Percentiles rank a stretch among this genome's conserved stretches.
Evolutionary conservation across 441 rosid genomes (phyloP).

Genomic region (Adansonia grandidieri): DNA sequence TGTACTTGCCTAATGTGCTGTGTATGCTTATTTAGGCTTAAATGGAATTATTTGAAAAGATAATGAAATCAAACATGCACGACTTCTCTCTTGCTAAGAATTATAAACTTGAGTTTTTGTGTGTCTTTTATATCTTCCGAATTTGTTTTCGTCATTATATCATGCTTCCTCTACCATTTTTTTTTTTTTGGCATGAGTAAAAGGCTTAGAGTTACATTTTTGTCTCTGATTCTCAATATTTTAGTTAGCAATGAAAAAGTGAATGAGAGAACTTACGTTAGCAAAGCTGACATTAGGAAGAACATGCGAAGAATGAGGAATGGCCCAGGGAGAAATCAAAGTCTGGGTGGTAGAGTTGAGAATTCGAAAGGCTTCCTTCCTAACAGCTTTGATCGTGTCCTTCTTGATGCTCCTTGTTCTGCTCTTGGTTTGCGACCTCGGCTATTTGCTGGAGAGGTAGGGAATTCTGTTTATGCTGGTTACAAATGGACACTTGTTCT

Average conservation of each 20-base stretch:
- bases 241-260: constrained; percentile 63
- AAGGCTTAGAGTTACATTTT: constrained; percentile 26
- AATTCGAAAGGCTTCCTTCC: constrained; percentile 81
- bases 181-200: background rate
- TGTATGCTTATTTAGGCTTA: background rate
- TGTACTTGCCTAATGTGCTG: background rate
- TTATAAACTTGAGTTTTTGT: background rate
- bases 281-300: constrained; percentile 81
- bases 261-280: constrained; percentile 52
- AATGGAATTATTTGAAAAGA: background rate
- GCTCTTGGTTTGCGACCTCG: constrained; percentile 98
- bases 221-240: constrained; percentile 39
- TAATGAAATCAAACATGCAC: background rate
- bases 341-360: constrained; percentile 74
- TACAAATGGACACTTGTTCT: background rate
- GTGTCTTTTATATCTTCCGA: background rate
- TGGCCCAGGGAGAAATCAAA: constrained; percentile 90
- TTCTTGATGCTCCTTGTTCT: constrained; percentile 98
- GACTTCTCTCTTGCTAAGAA: background rate
- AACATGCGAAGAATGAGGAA: constrained; percentile 68
- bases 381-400: constrained; percentile 86
- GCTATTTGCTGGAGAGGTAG: constrained; percentile 85
- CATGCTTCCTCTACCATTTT: background rate
- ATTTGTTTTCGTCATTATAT: background rate
- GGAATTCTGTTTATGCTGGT: constrained; percentile 19